Evolutionary conservation across 495 filamentous ascomycete genomes (phyloP), one percentile per base, ranked within the genome.

Genomic region (Xylaria nigripes): DNA sequence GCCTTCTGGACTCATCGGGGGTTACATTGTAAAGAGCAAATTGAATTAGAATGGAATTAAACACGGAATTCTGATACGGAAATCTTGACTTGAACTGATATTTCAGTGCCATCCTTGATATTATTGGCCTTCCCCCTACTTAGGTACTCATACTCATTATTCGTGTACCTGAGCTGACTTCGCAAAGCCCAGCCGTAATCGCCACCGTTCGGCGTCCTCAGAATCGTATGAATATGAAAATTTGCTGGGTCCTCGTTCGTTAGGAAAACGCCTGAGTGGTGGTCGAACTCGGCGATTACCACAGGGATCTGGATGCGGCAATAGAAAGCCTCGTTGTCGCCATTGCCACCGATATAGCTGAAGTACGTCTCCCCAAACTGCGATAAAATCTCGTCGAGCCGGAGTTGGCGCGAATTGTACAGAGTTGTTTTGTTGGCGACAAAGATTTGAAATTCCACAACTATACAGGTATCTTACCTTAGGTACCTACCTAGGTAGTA

Each of bases 181-280:
- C 69, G 54, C 62, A 76, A 45, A 32, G 70, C 73, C 62, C 72
- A 74, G 4, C 86, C 86, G 62, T 90, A 89, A 62, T 89, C 86
- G 25, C 86, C 86, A 0, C 72, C 80, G 65, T 90, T 89, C 30
- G 86, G 86, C 41, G 81, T 81, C 51, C 86, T 64, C 60, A 86
- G 62, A 55, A 86, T 65, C 0, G 86, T 89, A 64, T 90, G 86
- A 32, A 86, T 84, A 64, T 89, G 86, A 58, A 86, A 90, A 70
- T 85, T 86, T 55, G 81, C 81, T 13, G 86, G 86, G 64, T 82
- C 75, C 57, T 76, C 73, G 59, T 89, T 90, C 1, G 77, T 81
- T 66, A 90, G 69, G 58, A 88, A 90, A 9, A 89, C 86, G 3
- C 86, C 86, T 9, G 82, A 87, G 62, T 91, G 87, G 61, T 87